These are phyloP conservation scores for Taphrina confusa DNA, from an alignment of 1,139 yeast species.

Conservation along the genomic window DNA sequence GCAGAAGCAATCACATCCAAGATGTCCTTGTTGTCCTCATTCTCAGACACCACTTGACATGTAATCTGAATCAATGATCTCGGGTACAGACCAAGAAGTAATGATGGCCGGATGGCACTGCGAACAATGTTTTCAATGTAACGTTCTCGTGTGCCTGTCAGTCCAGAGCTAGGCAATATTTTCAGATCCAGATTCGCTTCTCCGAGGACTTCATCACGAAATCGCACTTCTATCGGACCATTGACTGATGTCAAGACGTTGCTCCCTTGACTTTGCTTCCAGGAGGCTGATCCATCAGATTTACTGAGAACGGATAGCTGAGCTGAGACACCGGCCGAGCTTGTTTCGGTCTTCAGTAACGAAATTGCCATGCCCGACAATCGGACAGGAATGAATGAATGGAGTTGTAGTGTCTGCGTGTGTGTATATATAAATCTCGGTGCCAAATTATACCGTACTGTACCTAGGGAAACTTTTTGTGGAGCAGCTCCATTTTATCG, in stretches of 20 bases:
- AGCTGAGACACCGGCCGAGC: not conserved
- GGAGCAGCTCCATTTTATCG: too few species aligned
- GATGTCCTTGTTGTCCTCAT: constrained; percentile 46
- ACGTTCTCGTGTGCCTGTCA: constrained; percentile 72
- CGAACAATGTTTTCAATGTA: constrained; percentile 70
- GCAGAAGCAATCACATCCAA: constrained; percentile 55
- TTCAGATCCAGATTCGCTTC: constrained; percentile 76
- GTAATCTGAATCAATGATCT: constrained; percentile 82
- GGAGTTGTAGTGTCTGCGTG: too few species aligned
- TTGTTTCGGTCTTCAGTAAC: not conserved
- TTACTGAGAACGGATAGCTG: constrained; percentile 7
- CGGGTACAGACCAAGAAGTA: constrained; percentile 72
- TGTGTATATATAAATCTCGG: too few species aligned
- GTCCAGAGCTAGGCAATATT: constrained; percentile 75
- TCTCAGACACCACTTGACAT: constrained; percentile 72
- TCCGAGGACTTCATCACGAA: constrained; percentile 82
- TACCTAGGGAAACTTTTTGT: too few species aligned
- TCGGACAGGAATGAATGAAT: not conserved
- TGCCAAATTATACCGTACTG: too few species aligned
- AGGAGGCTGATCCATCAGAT: constrained; percentile 31
- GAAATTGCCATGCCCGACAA: not conserved
- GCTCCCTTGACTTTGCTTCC: constrained; percentile 46
- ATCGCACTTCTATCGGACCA: constrained; percentile 87
- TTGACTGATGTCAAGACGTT: constrained; percentile 66
- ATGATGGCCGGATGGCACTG: constrained; percentile 60